Base-by-base conservation (phyloP, 1,139 yeast species). In the Yamadazyma sp. region DNA sequence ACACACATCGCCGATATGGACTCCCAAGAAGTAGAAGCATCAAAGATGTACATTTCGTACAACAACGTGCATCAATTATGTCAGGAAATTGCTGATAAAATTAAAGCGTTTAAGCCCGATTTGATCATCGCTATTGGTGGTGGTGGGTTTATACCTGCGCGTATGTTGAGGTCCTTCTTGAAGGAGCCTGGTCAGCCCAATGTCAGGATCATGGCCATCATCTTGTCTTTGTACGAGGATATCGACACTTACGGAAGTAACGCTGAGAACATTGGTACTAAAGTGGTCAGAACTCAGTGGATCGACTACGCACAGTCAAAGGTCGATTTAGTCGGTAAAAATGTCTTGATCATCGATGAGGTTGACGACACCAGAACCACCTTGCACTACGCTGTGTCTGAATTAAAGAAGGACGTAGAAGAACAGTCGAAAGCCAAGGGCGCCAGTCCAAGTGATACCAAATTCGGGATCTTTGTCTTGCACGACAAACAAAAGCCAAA, bases 351-450 rank as follows among this genome's bases (percentile, higher is more conserved):
- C 56, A 92, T 89, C 45, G 97, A 89, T 59, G 97, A 89, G 64
- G 97, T 89, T 35, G 97, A 89, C 62, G 97, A 89, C 61, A 88
- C 97, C 37, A 83, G 97, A 74, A 89, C 96, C 45, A 89, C 97
- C 16, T 75, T 89, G 51, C 96, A 88, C 66, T 91, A 89, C 57
- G 96, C 97, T 3, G 82, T 89, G 17, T 75, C 83, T 23, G 97
- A 89, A 64, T 77, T 89, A 58, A 79, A 85, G 63, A 87, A 87
- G 66, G 98, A 91, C 58, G 85, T 89, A 38, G 78, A 57, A 31
- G 76, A 66, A 45, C 82, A 69, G 55, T 77, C 83, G 28, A 63
- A 63, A 48, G 73, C 69, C 43, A 60, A 71, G 38, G 77, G 77
- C 40, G 75, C 75, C 35, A 62, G 66, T 45, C 64, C 76, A 41